Base-by-base conservation (phyloP, 768 basidiomycete genomes). In the Podaxis rugospora region DNA sequence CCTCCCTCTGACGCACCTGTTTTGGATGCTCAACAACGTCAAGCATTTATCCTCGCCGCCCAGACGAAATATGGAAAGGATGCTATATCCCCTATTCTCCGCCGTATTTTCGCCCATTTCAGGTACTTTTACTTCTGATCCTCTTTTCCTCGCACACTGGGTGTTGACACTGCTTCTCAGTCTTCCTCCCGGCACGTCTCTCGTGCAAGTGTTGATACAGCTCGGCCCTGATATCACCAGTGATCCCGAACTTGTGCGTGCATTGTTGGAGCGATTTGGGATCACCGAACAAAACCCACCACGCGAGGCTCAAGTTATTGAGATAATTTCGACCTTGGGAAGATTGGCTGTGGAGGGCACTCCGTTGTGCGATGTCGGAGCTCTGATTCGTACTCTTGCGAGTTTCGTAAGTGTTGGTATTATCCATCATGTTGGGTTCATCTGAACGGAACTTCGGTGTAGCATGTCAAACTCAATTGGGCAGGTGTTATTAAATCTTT, bases 61-160 rank as follows among this genome's bases (percentile, higher is more conserved):
- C 89, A 91, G 70, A 80, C 85, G 57, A 93, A 92, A 75, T 89
- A 90, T 69, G 93, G 92, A 27, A 81, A 83, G 21, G 92, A 94
- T 62, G 83, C 86, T 37, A 79, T 90, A 36, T 78, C 80, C 25
- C 89, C 92, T 56, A 86, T 92, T 56, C 75, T 94, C 40, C 87
- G 86, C 66, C 84, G 84, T 64, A 84, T 92, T 55, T 79, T 93
- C 63, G 84, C 90, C 18, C 89, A 79, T 64, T 65, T 94, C 64
- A 91, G 88, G 92, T 93, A 67, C 54, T 73, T 69, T 53, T 59
- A 27, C 14, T 47, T 57, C 40, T 42, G 52, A 55, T 42, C 56
- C 21, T 65, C 63, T 57, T 28, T 61, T 67, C 63, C 28, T 47
- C 60, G 23, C 60, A 57, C 61, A 49, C 66, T 40, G 21, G 40